These are phyloP conservation scores for Talaromyces sp. DNA, from an alignment of 2,329 filamentous ascomycete genomes.

Conservation along the genomic window DNA sequence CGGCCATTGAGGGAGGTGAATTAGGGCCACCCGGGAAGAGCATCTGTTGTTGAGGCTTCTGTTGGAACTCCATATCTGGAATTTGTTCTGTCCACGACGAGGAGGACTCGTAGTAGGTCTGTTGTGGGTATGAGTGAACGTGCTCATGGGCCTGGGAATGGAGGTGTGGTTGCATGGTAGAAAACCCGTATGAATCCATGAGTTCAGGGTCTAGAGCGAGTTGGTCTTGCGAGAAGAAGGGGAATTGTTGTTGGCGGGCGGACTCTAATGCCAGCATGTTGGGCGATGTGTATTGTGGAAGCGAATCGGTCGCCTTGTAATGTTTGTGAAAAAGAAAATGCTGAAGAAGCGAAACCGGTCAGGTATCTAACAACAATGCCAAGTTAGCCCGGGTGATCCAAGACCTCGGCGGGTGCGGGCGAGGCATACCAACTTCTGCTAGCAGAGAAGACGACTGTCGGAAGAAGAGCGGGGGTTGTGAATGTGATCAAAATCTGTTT, in stretches of 20 bases:
- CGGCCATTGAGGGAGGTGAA: conserved; percentile 31
- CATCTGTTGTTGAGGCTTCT: conserved; percentile 13
- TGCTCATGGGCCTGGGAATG: conserved; percentile 20
- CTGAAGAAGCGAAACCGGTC: conserved; percentile 3
- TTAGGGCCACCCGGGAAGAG: conserved; percentile 26
- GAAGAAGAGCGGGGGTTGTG: not conserved
- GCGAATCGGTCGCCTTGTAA: not conserved
- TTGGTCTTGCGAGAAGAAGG: conserved; percentile 25
- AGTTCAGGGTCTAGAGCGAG: conserved; percentile 30
- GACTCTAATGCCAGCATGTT: conserved; percentile 32
- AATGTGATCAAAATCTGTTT: not conserved
- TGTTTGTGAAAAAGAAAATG: not conserved
- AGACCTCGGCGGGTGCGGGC: not conserved
- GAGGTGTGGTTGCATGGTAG: conserved; percentile 22
- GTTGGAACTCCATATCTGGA: conserved; percentile 22
- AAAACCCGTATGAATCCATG: conserved; percentile 28
- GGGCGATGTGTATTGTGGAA: not conserved
- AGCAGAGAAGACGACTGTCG: not conserved
- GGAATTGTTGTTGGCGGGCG: conserved; percentile 26
- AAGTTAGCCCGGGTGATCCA: not conserved
- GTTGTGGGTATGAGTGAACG: conserved; percentile 19
- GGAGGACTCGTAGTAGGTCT: conserved; percentile 28
- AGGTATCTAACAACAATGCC: not conserved
- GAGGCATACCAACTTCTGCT: not conserved
- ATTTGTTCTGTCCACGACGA: conserved; percentile 23